phyloP scores from a whole-genome alignment of 208 protist genomes.

The Leishmania martiniquensis region DNA sequence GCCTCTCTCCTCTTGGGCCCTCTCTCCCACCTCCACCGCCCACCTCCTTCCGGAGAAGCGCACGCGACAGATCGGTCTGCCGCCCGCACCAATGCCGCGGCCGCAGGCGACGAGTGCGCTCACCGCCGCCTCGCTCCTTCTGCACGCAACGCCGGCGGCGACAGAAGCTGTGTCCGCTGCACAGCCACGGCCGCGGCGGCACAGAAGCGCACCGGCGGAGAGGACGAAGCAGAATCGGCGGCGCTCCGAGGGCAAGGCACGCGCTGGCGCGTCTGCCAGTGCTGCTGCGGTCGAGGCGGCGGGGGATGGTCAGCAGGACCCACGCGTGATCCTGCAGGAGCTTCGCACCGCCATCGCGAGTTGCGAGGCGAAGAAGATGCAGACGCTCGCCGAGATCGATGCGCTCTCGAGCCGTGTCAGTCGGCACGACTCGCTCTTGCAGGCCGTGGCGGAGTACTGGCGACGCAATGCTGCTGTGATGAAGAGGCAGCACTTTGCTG shows the following conservation, averaged over 20 bases:
- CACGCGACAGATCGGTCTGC: background rate
- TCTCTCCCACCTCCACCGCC: background rate
- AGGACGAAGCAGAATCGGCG: background rate
- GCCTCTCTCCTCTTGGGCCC: background rate
- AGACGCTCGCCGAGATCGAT: constrained; percentile 23
- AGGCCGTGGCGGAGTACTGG: constrained; percentile 61
- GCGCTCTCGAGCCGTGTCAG: constrained; percentile 9
- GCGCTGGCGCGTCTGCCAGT: background rate
- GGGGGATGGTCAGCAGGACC: background rate
- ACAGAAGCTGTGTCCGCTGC: background rate
- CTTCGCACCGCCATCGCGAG: constrained; percentile 29
- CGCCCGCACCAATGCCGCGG: background rate
- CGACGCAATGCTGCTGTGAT: constrained; percentile 48
- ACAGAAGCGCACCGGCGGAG: background rate
- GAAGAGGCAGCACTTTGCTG: constrained; percentile 27
- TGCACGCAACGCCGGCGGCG: background rate
- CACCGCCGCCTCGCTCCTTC: background rate
- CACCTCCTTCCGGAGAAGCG: background rate
- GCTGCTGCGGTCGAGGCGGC: background rate
- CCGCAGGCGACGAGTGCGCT: background rate
- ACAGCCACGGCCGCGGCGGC: background rate
- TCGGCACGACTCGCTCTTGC: constrained; percentile 33
- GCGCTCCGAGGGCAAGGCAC: background rate
- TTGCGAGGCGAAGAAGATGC: constrained; percentile 13
- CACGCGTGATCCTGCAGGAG: constrained; percentile 39